These are phyloP conservation scores for Chrysosporium keratinophilum DNA, from an alignment of 2,329 filamentous ascomycete genomes.

Conservation along the genomic window DNA sequence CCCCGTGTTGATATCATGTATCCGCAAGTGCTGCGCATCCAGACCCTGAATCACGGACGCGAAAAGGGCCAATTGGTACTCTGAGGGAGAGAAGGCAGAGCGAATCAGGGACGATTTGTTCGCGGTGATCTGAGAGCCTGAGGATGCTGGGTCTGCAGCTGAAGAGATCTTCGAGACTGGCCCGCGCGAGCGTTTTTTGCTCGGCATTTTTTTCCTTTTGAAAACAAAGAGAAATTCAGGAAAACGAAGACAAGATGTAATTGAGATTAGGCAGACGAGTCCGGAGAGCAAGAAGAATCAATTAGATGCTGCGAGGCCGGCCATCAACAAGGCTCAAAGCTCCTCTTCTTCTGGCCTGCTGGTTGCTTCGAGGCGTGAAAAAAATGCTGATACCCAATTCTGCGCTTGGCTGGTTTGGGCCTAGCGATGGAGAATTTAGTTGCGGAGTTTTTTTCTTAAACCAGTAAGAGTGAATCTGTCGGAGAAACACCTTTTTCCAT, in stretches of 20 bases:
- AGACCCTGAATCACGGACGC: constrained; percentile 46
- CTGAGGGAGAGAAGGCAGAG: constrained; percentile 42
- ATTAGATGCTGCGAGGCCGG: neutral
- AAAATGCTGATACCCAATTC: constrained; percentile 13
- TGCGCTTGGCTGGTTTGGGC: constrained; percentile 7
- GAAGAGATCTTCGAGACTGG: constrained; percentile 38
- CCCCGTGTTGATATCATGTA: constrained; percentile 43
- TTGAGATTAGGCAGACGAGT: neutral
- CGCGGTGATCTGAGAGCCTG: constrained; percentile 28
- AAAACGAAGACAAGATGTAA: neutral
- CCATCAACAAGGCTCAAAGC: constrained; percentile 1
- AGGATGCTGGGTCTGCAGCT: constrained; percentile 30
- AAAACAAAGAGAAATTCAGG: neutral
- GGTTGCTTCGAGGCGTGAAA: constrained; percentile 4
- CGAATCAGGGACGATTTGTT: constrained; percentile 41
- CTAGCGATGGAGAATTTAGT: neutral
- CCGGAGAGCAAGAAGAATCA: neutral
- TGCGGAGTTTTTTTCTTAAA: no score
- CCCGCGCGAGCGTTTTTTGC: constrained; percentile 36
- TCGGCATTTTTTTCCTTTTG: constrained; percentile 31
- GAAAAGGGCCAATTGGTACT: constrained; percentile 43
- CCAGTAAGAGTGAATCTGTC: no score
- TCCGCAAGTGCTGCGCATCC: constrained; percentile 43
- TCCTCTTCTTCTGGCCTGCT: constrained; percentile 5
- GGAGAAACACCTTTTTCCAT: no score